Evolutionary conservation across 2,329 filamentous ascomycete genomes (phyloP), one percentile per base, ranked within the genome.

Genomic region (Neonectria magnoliae): DNA sequence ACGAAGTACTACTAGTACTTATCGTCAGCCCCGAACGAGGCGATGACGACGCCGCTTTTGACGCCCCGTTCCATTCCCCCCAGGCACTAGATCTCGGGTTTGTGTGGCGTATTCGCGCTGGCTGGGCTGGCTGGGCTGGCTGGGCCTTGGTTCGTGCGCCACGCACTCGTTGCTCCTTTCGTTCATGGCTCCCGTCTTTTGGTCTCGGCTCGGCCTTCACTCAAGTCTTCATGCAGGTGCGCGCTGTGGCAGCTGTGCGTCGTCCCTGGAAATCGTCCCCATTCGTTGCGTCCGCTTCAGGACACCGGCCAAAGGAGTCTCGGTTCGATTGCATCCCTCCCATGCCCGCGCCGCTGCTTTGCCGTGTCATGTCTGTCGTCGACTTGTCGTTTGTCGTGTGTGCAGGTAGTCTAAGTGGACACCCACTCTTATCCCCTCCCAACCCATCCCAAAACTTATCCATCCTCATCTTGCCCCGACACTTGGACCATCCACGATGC

Each of bases 21-120:
- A 25, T 25, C 64, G 68, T 73, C 71, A 73, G 71, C 71, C 71
- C 62, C 66, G n/a, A 57, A 60, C 57, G 64, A 65, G 67, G 65
- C 67, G 62, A 73, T 72, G 67, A 51, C 5, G 63, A 59, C 52
- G 63, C 60, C 64, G 57, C 50, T 56, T n/a, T 51, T 27, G 59
- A 36, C 68, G 62, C 60, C 66, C 65, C 52, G 38, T 42, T 51
- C 25, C 59, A 10, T 29, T 29, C 29, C 29, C 29, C 29, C 29
- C 7, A 7, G 60, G 31, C 53, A 27, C 38, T 47, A 18, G 36
- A 38, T 38, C 33, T 27, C 22, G 29, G 5, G 25, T 25, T 48
- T 33, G 36, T 42, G 31, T 31, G 20, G 33, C 57, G 42, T 41
- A 18, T 29, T 8, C 3, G 20, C 16, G n/a, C 31, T 20, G 20